Evolutionary conservation across 192 early-diverging fungal genomes (phyloP).

Genomic region (Coemansia sp.): DNA sequence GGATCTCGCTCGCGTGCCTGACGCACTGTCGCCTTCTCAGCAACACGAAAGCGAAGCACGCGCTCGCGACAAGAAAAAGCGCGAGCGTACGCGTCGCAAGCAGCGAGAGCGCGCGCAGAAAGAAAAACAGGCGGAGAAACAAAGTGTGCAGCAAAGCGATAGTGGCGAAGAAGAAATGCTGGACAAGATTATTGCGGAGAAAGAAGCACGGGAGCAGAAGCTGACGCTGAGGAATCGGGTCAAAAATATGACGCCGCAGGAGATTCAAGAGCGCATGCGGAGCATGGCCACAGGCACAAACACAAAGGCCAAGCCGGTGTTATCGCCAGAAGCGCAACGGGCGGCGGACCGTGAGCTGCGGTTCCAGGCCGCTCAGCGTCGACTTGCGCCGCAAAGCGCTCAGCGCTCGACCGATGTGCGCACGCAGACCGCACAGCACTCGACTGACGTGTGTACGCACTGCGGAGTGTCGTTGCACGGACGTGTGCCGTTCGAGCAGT

Average conservation of each 20-base stretch:
- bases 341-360: conserved; percentile 40
- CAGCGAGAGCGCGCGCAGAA: conserved; percentile 6
- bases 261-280: conserved; percentile 24
- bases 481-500: conserved; percentile 72
- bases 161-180: conserved; percentile 17
- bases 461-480: conserved; percentile 64
- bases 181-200: conserved; percentile 6
- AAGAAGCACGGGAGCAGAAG: neutral
- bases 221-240: conserved; percentile 1
- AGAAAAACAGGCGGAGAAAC: neutral
- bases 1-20: conserved; percentile 32
- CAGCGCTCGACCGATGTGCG: conserved; percentile 12
- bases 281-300: conserved; percentile 12
- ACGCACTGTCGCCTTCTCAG: conserved; percentile 19
- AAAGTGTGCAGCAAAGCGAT: neutral
- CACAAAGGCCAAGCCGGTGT: neutral
- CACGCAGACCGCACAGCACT: conserved; percentile 8
- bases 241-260: conserved; percentile 7
- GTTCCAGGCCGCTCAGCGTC: conserved; percentile 28
- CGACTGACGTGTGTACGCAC: conserved; percentile 25
- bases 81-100: conserved; percentile 15
- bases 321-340: conserved; percentile 20
- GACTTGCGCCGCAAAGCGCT: conserved; percentile 8
- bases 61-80: conserved; percentile 15
- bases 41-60: conserved; percentile 20